Conservation (phyloP, 2,329 filamentous ascomycete genomes). For the Penicillium sp. region DNA sequence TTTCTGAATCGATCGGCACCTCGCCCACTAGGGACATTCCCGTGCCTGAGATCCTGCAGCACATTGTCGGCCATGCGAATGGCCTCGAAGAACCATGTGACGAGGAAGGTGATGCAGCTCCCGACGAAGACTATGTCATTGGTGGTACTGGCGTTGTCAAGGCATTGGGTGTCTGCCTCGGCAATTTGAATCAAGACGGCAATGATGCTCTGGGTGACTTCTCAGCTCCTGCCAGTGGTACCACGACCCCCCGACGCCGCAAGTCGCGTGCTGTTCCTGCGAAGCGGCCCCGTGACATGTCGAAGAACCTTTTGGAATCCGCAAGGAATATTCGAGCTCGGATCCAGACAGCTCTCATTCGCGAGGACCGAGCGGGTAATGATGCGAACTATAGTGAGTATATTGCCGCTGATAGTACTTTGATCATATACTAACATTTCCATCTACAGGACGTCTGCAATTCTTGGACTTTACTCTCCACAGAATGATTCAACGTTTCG, state of each 20-base stretch:
- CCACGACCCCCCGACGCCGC: constrained; percentile 56
- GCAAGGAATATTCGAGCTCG: constrained; percentile 85
- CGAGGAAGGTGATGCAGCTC: constrained; percentile 68
- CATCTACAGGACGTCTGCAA: constrained; percentile 65
- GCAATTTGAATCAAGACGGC: constrained; percentile 69
- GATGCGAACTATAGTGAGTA: constrained; percentile 75
- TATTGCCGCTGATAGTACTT: background rate
- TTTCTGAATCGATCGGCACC: constrained; percentile 47
- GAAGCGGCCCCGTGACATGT: constrained; percentile 84
- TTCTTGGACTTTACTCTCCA: constrained; percentile 88
- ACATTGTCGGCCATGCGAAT: constrained; percentile 73
- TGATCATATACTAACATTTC: constrained; percentile 27
- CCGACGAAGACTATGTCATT: constrained; percentile 93
- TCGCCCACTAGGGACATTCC: constrained; percentile 52
- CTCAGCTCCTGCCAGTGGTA: constrained; percentile 52
- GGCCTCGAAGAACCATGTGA: constrained; percentile 53
- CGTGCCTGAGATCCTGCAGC: constrained; percentile 82
- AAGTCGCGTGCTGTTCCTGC: constrained; percentile 53
- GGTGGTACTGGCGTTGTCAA: constrained; percentile 94
- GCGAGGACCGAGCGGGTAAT: constrained; percentile 70
- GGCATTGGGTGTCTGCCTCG: constrained; percentile 84
- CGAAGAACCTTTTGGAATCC: constrained; percentile 81
- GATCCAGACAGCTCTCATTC: constrained; percentile 78
- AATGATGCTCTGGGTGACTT: constrained; percentile 36
- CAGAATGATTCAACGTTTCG: constrained; percentile 91